Conservation (phyloP, 495 filamentous ascomycete genomes). For the Amphirosellinia nigrospora region DNA sequence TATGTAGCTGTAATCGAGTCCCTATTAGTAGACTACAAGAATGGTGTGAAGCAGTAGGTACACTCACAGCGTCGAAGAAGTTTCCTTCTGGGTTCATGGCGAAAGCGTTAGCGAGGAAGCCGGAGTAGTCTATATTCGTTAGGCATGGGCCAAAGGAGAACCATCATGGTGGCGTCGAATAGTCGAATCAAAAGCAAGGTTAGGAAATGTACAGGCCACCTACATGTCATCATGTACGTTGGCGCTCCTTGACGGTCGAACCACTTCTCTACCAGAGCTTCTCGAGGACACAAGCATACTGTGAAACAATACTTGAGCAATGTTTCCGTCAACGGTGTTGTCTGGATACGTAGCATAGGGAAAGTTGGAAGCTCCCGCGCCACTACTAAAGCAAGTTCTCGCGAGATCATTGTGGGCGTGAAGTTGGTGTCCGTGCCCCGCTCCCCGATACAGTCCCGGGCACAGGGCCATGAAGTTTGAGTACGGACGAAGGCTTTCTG, state of each 20-base stretch:
- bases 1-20: conserved; percentile 33
- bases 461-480: not conserved
- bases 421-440: conserved; percentile 17
- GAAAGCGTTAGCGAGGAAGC: conserved; percentile 41
- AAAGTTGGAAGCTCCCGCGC: conserved; percentile 39
- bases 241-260: conserved; percentile 36
- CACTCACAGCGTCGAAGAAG: conserved; percentile 38
- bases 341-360: conserved; percentile 39
- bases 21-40: not conserved
- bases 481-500: conserved; percentile 7
- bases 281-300: conserved; percentile 39
- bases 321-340: conserved; percentile 38
- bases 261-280: conserved; percentile 37
- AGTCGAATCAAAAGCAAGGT: not conserved
- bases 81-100: conserved; percentile 43
- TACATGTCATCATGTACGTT: conserved; percentile 42
- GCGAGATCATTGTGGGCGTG: conserved; percentile 30
- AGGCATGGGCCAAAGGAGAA: conserved; percentile 1
- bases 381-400: conserved; percentile 38
- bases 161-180: not conserved
- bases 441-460: not conserved
- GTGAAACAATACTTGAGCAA: conserved; percentile 42
- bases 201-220: not conserved
- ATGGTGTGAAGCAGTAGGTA: not conserved
- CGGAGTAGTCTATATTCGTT: conserved; percentile 36